A percentile compares a stretch with the other conserved stretches of the same genome.
These are phyloP conservation scores for Linnemannia schmuckeri DNA, from an alignment of 192 early-diverging fungal genomes.

Conservation along the genomic window DNA sequence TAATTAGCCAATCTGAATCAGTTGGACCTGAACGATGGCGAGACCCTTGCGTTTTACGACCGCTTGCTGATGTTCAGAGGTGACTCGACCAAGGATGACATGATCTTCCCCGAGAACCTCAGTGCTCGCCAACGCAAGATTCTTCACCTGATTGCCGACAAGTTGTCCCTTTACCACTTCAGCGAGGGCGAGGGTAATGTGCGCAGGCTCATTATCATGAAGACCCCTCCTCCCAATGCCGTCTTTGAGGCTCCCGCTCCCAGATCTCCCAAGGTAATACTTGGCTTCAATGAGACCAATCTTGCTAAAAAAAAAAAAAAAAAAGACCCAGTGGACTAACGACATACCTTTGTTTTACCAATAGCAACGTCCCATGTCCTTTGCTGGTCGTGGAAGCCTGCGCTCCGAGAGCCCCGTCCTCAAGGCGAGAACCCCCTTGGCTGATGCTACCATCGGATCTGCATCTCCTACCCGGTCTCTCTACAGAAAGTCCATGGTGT, in stretches of 20 bases:
- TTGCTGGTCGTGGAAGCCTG: constrained; percentile 39
- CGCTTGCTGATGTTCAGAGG: constrained; percentile 78
- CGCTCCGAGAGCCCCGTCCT: constrained; percentile 42
- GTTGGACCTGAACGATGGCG: constrained; percentile 79
- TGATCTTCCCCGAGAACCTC: constrained; percentile 74
- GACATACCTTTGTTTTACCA: neutral
- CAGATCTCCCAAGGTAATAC: constrained; percentile 39
- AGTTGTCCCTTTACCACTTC: constrained; percentile 70
- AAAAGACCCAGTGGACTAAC: neutral
- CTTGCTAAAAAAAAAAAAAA: neutral
- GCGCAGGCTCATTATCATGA: constrained; percentile 59
- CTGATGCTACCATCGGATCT: constrained; percentile 33
- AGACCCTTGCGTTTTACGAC: constrained; percentile 78
- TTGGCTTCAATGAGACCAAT: neutral
- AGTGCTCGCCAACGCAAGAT: constrained; percentile 71
- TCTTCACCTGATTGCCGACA: constrained; percentile 79
- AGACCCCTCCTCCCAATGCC: constrained; percentile 43
- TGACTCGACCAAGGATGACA: constrained; percentile 75
- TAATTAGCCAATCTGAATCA: constrained; percentile 37
- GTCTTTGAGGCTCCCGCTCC: constrained; percentile 21
- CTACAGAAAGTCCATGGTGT: constrained; percentile 66
- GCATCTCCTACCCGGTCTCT: constrained; percentile 67
- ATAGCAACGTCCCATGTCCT: constrained; percentile 55
- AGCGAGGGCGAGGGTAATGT: constrained; percentile 67
- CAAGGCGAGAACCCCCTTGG: constrained; percentile 25